Percentiles rank a stretch among this genome's conserved stretches.
Conservation (phyloP, 176 grass and related monocot species). For the Carex parvula region DNA sequence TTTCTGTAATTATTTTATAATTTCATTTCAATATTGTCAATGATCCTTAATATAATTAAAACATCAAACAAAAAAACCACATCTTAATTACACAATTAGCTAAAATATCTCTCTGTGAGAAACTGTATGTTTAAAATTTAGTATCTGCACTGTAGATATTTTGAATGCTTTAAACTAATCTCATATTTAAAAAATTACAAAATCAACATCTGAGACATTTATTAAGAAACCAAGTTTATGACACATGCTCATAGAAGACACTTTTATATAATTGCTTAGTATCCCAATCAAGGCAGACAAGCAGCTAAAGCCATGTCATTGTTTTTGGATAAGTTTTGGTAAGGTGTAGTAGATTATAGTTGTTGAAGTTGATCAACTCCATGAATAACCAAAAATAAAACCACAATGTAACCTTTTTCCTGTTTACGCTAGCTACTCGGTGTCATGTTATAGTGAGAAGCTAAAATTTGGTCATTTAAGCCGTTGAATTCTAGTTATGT, state of each 20-base stretch:
- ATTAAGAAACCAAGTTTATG: background rate
- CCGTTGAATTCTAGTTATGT: background rate
- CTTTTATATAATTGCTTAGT: background rate
- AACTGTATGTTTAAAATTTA: no score
- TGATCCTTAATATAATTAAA: no score
- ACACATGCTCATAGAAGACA: conserved; percentile 6
- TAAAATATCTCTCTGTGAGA: no score
- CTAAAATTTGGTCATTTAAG: background rate
- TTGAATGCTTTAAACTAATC: no score
- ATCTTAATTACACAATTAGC: no score
- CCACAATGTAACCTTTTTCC: conserved; percentile 1
- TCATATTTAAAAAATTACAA: no score
- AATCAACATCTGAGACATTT: no score
- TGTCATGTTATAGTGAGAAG: background rate
- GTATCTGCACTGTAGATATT: no score
- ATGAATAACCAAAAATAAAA: background rate
- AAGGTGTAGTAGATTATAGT: background rate
- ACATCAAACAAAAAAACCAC: no score
- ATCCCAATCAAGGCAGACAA: background rate
- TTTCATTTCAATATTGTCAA: no score
- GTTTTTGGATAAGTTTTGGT: conserved; percentile 12
- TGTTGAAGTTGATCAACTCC: conserved; percentile 22
- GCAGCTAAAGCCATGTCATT: background rate
- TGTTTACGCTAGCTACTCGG: conserved; percentile 10
- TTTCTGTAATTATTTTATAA: no score